Evolutionary conservation across 495 filamentous ascomycete species (phyloP).

Genomic region (Bathelium albidoporum): DNA sequence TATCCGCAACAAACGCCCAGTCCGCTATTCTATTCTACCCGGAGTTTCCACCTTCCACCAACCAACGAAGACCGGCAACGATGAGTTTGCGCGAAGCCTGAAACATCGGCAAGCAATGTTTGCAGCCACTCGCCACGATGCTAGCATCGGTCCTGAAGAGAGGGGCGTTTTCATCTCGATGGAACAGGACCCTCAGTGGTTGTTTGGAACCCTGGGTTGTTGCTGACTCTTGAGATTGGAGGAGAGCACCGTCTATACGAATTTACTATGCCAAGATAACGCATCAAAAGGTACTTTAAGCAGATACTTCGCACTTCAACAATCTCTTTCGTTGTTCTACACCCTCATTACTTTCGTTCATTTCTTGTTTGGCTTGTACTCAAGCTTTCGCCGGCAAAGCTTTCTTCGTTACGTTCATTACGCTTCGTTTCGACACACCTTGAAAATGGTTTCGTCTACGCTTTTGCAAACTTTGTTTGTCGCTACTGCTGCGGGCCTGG

Average conservation of each 20-base stretch:
- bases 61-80: background rate
- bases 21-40: background rate
- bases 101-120: background rate
- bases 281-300: background rate
- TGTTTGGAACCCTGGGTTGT: background rate
- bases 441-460: constrained; percentile 1
- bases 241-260: background rate
- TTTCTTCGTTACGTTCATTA: background rate
- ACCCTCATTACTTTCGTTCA: constrained; percentile 2
- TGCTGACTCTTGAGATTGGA: background rate
- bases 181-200: background rate
- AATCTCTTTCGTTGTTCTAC: background rate
- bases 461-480: background rate
- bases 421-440: background rate
- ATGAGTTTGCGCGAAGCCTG: background rate
- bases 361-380: background rate
- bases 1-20: background rate
- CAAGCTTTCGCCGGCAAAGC: background rate
- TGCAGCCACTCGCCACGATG: background rate
- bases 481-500: background rate
- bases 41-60: background rate
- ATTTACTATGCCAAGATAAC: background rate
- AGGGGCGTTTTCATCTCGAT: background rate
- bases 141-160: background rate
- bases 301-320: background rate